A percentile compares a stretch with the other conserved stretches of the same genome.
Conservation (phyloP, 2,329 filamentous ascomycete genomes). For the Xylaria sp. region DNA sequence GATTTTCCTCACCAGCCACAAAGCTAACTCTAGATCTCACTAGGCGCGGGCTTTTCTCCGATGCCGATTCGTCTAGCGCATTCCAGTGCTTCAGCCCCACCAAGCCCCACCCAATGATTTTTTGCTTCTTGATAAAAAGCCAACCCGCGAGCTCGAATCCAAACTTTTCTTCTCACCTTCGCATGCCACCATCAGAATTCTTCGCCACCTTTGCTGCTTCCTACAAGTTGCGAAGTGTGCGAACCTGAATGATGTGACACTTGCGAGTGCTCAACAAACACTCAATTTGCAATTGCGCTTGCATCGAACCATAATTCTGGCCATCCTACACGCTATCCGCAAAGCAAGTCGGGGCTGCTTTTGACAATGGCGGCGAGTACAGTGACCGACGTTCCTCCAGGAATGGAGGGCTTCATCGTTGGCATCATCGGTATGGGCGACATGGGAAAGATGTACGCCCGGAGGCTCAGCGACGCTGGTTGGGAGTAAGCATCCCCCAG, state of each 20-base stretch:
- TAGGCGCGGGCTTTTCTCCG: conserved; percentile 15
- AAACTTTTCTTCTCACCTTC: not conserved
- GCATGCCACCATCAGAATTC: not conserved
- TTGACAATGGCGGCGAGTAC: conserved; percentile 10
- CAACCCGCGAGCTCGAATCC: not conserved
- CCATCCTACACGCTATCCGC: not conserved
- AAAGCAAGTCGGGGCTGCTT: not conserved
- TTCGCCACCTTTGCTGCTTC: not conserved
- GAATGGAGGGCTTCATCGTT: conserved; percentile 67
- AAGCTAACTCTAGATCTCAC: not conserved
- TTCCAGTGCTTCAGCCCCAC: conserved; percentile 5
- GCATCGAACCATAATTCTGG: not conserved
- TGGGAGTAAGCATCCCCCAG: conserved; percentile 71
- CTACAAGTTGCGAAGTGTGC: not conserved
- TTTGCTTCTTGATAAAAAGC: conserved; percentile 4
- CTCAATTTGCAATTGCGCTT: conserved; percentile 7
- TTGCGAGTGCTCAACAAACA: conserved; percentile 2
- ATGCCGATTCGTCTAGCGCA: not conserved
- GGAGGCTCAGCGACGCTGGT: conserved; percentile 79
- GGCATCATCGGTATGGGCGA: conserved; percentile 99
- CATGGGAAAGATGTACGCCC: conserved; percentile 98
- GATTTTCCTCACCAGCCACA: conserved; percentile 4
- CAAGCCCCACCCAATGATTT: conserved; percentile 10
- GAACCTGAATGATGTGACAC: conserved; percentile 23
- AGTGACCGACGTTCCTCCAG: conserved; percentile 31